These are phyloP conservation scores for Penicillium corylophilum DNA, from an alignment of 2,329 filamentous ascomycete genomes.

Conservation along the genomic window DNA sequence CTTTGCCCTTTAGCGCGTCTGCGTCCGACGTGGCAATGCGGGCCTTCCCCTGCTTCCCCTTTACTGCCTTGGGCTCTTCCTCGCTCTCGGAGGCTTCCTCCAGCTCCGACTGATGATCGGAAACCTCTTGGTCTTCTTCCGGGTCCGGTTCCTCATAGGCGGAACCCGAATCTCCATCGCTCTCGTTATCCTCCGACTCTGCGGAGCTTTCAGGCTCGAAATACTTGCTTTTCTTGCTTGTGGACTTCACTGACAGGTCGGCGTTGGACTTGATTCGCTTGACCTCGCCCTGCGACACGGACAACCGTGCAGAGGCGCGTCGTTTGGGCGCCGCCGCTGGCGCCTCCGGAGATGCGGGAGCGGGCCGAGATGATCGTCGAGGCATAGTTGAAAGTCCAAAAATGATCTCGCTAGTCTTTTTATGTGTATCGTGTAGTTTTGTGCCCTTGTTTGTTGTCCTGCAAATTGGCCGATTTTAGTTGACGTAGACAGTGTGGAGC, in stretches of 20 bases:
- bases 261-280: slow-evolving; percentile 35
- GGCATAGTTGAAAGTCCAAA: slow-evolving; percentile 25
- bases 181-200: slow-evolving; percentile 57
- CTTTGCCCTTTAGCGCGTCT: slow-evolving; percentile 40
- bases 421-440: background rate
- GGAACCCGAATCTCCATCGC: slow-evolving; percentile 69
- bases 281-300: slow-evolving; percentile 26
- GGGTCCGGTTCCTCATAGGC: slow-evolving; percentile 19
- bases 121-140: background rate
- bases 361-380: slow-evolving; percentile 40
- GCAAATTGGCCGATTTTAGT: background rate
- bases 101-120: slow-evolving; percentile 12
- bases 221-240: slow-evolving; percentile 53
- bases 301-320: slow-evolving; percentile 35
- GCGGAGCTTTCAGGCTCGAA: slow-evolving; percentile 45
- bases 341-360: slow-evolving; percentile 32
- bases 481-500: background rate
- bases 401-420: background rate
- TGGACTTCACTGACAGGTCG: slow-evolving; percentile 31
- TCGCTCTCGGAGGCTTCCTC: slow-evolving; percentile 22
- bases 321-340: slow-evolving; percentile 33
- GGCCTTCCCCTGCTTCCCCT: slow-evolving; percentile 5
- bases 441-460: background rate
- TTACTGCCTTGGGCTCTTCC: slow-evolving; percentile 6
- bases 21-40: slow-evolving; percentile 3